Evolutionary conservation across 352 stramenopile genomes (phyloP), one percentile per base, ranked within the genome.

Genomic region (Globisporangium canariense): DNA sequence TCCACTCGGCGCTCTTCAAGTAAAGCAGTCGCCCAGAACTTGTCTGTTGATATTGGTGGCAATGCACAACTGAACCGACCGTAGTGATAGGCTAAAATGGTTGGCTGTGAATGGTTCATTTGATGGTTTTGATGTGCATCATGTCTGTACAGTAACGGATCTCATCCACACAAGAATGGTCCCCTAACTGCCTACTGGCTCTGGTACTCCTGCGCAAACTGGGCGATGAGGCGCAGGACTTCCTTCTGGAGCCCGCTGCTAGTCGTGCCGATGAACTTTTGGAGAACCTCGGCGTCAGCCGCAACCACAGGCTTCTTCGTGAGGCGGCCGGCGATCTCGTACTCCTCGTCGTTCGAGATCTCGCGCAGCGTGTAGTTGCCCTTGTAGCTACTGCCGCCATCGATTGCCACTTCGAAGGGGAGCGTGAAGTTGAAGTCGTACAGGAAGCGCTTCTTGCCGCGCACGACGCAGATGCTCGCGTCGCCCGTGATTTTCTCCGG

Each of bases 381-480:
- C 55, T 87, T 89, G 75, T 76, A 88, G 14, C 60, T 77, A 30
- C 63, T 60, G 22, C 85, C 75, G 2, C 74, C 71, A 25, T 68
- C 75, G 45, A 93, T 56, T 18, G 74, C 59, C 34, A 93, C 80
- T 56, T 94, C 75, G 30, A 96, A 86, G 14, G 75, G 80, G 38
- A 93, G 62, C 62, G 85, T 85, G 32, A 96, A 91, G 47, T 70
- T 86, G 51, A 91, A 96, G 66, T 97, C 90, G 62, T 93, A 96
- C 59, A 97, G 64, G 72, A 86, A 94, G 18, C 89, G 83, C 68
- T 94, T 96, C 75, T 93, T 94, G 65, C 90, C 90, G 45, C 90
- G 86, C 54, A 94, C 83, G 41, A 96, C 81, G 59, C 86, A 94
- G 57, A 96, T 88, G 47, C 87, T 95, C n/a, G 87, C 86, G 64